Evolutionary conservation across 2,329 filamentous ascomycete species (phyloP), one percentile per base, ranked within the genome.

Genomic region (Pyrenophora seminiperda): DNA sequence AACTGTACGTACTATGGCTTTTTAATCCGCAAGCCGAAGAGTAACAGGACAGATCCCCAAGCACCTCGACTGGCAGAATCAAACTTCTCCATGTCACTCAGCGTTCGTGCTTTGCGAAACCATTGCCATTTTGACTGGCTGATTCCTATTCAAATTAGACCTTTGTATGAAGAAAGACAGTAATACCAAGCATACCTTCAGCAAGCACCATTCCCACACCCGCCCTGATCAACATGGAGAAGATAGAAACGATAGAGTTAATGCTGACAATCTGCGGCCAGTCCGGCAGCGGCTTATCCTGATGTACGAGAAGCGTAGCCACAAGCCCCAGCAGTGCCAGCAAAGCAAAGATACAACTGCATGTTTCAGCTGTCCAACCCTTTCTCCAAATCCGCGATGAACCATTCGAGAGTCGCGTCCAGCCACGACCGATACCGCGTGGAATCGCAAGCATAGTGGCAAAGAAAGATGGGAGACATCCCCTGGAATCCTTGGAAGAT

Each of bases 101-200:
- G 37, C 15, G 13, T 42, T 7, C 32, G 15, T 6, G 53, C 14
- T 24, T 39, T 54, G 1, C 37, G 18, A 22, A 43, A 52, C 53
- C 48, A 57, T 7, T 54, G 44, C 53, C 50, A 59, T 36, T 59
- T 59, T 3, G 34, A 48, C 30, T 57, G 56, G 20, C 56, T 57
- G 24, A 54, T 59, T 13, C 53, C 49, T 58, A n/a, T 18, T 17
- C 15, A 6, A 19, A 4, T 27, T 19, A 31, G 32, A 7, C 7
- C 18, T 11, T 5, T 34, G 13, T 24, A 5, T 5, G 34, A 6
- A 33, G 17, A 11, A 22, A 15, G 3, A 19, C 7, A 31, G 2
- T 2, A 29, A 2, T 9, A 17, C 7, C 18, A 29, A 14, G 14
- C 18, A 13, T 18, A 58, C 50, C 54, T 52, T 57, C 54, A 17